phyloP scores from a whole-genome alignment of 129 eudicot genomes.

The Centella asiatica region DNA sequence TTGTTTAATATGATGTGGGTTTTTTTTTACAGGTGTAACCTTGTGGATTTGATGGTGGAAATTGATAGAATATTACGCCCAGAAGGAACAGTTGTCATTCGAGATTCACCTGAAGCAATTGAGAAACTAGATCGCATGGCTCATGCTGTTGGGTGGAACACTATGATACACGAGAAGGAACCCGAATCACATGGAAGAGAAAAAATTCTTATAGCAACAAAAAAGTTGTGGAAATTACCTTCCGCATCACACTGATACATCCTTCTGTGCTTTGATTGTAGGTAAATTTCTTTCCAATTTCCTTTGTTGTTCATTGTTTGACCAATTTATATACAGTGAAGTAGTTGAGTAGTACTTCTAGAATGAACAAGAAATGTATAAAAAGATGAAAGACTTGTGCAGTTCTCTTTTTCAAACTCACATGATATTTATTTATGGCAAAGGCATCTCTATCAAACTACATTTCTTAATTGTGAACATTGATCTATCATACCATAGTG shows the following conservation, averaged over 20 bases:
- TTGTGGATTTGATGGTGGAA: slow-evolving; percentile 85
- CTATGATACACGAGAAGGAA: slow-evolving; percentile 61
- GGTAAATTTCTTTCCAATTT: slow-evolving; percentile 19
- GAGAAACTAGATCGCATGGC: slow-evolving; percentile 56
- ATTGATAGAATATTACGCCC: slow-evolving; percentile 82
- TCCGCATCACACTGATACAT: slow-evolving; percentile 33
- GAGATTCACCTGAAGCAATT: slow-evolving; percentile 76
- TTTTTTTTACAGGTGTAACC: slow-evolving; percentile 51
- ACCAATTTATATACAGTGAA: slow-evolving; percentile 10
- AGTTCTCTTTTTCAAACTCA: neutral
- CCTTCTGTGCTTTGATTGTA: slow-evolving; percentile 20
- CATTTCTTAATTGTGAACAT: too few species aligned
- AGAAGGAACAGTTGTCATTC: slow-evolving; percentile 69
- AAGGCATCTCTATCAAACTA: neutral
- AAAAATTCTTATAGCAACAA: slow-evolving; percentile 65
- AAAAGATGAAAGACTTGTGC: slow-evolving; percentile 16
- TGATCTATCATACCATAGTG: neutral
- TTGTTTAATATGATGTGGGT: neutral
- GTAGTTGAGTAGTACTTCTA: slow-evolving; percentile 18
- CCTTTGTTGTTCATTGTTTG: slow-evolving; percentile 13
- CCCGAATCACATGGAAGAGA: slow-evolving; percentile 70
- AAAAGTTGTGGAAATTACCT: slow-evolving; percentile 52
- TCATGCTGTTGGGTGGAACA: slow-evolving; percentile 58
- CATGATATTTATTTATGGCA: neutral
- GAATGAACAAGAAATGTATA: slow-evolving; percentile 21